phyloP scores from a whole-genome alignment of 2,329 filamentous ascomycete species.

The Paecilomyces niveus region DNA sequence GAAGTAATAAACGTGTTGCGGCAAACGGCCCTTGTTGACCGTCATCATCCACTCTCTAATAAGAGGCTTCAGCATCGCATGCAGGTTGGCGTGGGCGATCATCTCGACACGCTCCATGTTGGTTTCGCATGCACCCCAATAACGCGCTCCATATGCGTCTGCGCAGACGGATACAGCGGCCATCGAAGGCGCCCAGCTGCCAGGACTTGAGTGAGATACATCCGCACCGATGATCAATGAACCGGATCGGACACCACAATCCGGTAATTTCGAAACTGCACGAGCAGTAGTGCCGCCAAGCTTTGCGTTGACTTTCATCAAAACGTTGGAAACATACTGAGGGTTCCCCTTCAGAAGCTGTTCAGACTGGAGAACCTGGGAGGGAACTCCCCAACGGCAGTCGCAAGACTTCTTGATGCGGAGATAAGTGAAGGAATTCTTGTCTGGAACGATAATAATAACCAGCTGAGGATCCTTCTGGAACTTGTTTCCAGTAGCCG shows the following conservation, averaged over 20 bases:
- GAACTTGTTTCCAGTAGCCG: conserved; percentile 47
- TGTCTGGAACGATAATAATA: conserved; percentile 67
- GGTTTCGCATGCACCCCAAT: conserved; percentile 70
- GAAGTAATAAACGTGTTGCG: conserved; percentile 79
- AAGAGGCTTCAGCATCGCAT: conserved; percentile 58
- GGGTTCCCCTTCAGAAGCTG: conserved; percentile 63
- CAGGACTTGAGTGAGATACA: conserved; percentile 75
- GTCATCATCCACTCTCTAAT: conserved; percentile 57
- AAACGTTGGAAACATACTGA: conserved; percentile 89
- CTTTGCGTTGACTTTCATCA: conserved; percentile 96
- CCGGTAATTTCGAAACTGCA: conserved; percentile 37
- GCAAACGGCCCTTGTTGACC: conserved; percentile 48
- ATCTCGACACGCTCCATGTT: conserved; percentile 81
- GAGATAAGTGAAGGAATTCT: conserved; percentile 66
- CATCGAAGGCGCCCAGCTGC: conserved; percentile 62
- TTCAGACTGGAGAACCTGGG: conserved; percentile 68
- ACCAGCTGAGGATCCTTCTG: conserved; percentile 64
- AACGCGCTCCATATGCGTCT: conserved; percentile 65
- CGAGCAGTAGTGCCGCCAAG: conserved; percentile 71
- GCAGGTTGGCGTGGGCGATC: conserved; percentile 60
- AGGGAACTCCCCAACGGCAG: conserved; percentile 73
- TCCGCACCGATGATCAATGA: conserved; percentile 89
- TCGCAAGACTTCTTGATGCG: conserved; percentile 86
- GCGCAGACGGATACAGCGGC: conserved; percentile 80
- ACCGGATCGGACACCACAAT: conserved; percentile 26